Conservation (phyloP, 345 rosid species). For the Gossypium raimondii region DNA sequence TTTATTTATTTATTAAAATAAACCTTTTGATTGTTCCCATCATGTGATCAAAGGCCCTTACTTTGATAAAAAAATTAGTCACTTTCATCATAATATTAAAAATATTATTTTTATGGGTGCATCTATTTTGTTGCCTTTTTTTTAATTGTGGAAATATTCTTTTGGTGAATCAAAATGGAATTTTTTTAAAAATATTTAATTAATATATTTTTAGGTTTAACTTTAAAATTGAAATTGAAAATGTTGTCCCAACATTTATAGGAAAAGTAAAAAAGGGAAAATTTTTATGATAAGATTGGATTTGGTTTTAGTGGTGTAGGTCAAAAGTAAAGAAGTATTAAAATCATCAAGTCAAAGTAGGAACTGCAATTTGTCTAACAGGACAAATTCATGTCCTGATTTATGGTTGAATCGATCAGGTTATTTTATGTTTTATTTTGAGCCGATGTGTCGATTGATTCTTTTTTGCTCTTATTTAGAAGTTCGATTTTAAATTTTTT, state of each 20-base stretch:
- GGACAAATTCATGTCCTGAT: conserved; percentile 32
- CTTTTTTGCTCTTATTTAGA: too few species aligned
- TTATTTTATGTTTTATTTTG: too few species aligned
- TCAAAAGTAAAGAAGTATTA: conserved; percentile 23
- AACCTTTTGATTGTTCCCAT: not conserved
- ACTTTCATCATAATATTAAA: not conserved
- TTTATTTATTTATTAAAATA: not conserved
- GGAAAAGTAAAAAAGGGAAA: not conserved
- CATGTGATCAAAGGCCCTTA: not conserved
- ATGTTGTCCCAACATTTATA: too few species aligned
- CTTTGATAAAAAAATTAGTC: not conserved
- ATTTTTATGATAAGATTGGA: not conserved
- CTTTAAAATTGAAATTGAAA: too few species aligned
- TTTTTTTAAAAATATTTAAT: too few species aligned
- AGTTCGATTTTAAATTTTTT: not conserved
- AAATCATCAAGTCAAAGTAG: conserved; percentile 26
- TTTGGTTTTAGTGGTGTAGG: conserved; percentile 7
- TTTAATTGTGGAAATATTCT: too few species aligned
- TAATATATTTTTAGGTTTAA: too few species aligned
- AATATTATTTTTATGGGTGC: too few species aligned
- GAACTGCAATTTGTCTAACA: conserved; percentile 22
- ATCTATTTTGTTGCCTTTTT: too few species aligned
- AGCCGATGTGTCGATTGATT: too few species aligned
- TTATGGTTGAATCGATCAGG: fast-evolving
- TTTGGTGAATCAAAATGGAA: too few species aligned